phyloP scores from a whole-genome alignment of 2,329 filamentous ascomycete species.

The Colletotrichum sansevieriae region DNA sequence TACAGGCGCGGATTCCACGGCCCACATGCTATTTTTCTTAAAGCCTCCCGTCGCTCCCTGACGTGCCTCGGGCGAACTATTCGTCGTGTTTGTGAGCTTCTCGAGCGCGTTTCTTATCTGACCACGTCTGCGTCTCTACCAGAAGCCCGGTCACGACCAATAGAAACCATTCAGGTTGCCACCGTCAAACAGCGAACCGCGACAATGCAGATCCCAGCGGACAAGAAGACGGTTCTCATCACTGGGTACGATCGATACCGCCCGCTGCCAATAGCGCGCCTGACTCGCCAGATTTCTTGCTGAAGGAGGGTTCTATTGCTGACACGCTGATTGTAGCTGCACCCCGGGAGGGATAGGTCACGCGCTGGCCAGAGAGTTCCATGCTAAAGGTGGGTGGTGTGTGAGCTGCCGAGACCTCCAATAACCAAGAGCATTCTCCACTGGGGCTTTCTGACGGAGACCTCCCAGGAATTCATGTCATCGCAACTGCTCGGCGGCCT shows the following conservation, averaged over 20 bases:
- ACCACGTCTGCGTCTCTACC: too few relatives aligned
- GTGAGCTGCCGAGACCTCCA: background rate
- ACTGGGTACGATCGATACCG: conserved; percentile 57
- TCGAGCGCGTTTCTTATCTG: too few relatives aligned
- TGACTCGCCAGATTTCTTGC: background rate
- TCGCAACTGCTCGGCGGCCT: conserved; percentile 66
- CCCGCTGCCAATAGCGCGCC: background rate
- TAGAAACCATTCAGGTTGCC: background rate
- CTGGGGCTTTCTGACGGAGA: background rate
- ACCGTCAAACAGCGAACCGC: background rate
- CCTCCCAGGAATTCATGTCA: conserved; percentile 63
- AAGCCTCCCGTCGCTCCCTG: background rate
- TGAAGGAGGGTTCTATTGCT: conserved; percentile 13
- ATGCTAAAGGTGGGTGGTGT: conserved; percentile 59
- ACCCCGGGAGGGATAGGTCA: conserved; percentile 71
- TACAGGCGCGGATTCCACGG: background rate
- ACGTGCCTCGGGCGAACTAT: conserved; percentile 12
- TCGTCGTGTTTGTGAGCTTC: too few relatives aligned
- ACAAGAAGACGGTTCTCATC: conserved; percentile 60
- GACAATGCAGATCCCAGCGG: conserved; percentile 38
- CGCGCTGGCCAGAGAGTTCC: conserved; percentile 66
- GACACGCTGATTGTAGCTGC: conserved; percentile 55
- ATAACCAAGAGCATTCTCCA: background rate
- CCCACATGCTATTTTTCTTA: conserved; percentile 23
- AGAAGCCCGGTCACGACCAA: too few relatives aligned